Evolutionary conservation across 805 yeast species (phyloP).

Genomic region (Starmerella stellata): DNA sequence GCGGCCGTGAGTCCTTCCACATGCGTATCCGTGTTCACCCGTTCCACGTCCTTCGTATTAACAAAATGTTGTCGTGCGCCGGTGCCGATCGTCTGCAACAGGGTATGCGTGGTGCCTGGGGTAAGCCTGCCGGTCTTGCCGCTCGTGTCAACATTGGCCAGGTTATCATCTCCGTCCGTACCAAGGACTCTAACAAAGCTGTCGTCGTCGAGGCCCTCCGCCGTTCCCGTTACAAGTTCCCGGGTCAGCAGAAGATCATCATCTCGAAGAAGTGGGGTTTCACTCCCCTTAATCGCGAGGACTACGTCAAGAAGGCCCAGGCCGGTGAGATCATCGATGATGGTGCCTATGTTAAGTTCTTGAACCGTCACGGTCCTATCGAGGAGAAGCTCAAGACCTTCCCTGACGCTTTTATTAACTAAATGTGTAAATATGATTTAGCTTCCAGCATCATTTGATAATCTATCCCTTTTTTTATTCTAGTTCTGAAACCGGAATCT

Average conservation of each 20-base stretch:
- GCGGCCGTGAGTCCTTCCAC: constrained; percentile 99
- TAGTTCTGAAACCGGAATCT: too few species aligned
- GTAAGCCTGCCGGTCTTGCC: constrained; percentile 99
- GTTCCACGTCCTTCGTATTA: constrained; percentile 98
- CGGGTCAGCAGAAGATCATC: constrained; percentile 99
- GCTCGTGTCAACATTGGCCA: constrained; percentile 99
- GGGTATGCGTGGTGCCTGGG: constrained; percentile 99
- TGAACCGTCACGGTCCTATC: constrained; percentile 88
- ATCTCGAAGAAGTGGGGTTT: constrained; percentile 99
- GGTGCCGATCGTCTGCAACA: constrained; percentile 99
- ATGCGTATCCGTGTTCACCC: constrained; percentile 99
- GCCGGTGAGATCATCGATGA: constrained; percentile 98
- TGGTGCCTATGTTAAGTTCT: constrained; percentile 99
- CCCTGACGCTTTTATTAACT: constrained; percentile 50
- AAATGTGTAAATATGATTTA: constrained; percentile 3
- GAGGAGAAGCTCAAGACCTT: constrained; percentile 78
- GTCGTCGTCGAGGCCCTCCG: constrained; percentile 97
- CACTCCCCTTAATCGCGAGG: constrained; percentile 97
- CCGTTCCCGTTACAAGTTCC: constrained; percentile 99
- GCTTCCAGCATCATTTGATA: background rate
- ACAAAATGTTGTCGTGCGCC: constrained; percentile 99
- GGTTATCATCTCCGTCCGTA: constrained; percentile 92
- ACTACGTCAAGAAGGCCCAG: constrained; percentile 83
- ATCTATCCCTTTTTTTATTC: too few species aligned
- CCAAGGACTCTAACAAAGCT: constrained; percentile 94